phyloP scores from a whole-genome alignment of 345 rosid species.

The Nasturtium officinale region DNA sequence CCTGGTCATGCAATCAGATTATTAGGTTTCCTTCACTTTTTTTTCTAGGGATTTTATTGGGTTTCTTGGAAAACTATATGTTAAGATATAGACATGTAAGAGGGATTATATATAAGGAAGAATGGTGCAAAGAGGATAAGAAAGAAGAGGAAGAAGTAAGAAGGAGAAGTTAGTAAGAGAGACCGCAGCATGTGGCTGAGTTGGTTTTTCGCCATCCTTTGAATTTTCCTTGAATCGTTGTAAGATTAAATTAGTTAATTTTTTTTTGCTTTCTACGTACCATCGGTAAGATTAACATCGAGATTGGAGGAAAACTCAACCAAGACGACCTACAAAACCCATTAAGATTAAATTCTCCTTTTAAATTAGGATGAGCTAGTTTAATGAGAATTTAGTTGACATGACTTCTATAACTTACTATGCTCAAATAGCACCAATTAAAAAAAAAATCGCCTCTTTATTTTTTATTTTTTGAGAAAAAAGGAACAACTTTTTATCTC shows the following conservation, averaged over 20 bases:
- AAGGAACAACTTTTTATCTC: neutral
- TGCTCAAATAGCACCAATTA: neutral
- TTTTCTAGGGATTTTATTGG: neutral
- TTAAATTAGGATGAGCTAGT: neutral
- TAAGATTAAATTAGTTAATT: neutral
- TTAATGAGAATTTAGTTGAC: neutral
- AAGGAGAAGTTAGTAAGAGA: conserved; percentile 29
- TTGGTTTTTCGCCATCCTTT: conserved; percentile 29
- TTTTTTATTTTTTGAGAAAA: neutral
- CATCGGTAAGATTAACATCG: neutral
- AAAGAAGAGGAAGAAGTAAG: conserved; percentile 33
- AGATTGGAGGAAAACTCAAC: conserved; percentile 6
- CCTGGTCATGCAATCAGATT: conserved; percentile 39
- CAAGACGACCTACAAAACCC: neutral
- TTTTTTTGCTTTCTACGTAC: neutral
- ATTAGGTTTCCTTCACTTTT: neutral
- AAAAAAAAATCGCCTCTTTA: neutral
- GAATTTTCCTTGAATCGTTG: conserved; percentile 28
- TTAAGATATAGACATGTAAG: conserved; percentile 13
- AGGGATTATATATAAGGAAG: conserved; percentile 28
- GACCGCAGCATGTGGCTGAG: conserved; percentile 52
- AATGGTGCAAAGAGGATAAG: conserved; percentile 39
- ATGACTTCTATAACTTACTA: neutral
- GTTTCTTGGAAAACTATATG: neutral
- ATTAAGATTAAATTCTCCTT: neutral